Percentiles rank a stretch among this genome's conserved stretches.
phyloP scores from a whole-genome alignment of 2,329 filamentous ascomycete species.

The Exserohilum turcica region DNA sequence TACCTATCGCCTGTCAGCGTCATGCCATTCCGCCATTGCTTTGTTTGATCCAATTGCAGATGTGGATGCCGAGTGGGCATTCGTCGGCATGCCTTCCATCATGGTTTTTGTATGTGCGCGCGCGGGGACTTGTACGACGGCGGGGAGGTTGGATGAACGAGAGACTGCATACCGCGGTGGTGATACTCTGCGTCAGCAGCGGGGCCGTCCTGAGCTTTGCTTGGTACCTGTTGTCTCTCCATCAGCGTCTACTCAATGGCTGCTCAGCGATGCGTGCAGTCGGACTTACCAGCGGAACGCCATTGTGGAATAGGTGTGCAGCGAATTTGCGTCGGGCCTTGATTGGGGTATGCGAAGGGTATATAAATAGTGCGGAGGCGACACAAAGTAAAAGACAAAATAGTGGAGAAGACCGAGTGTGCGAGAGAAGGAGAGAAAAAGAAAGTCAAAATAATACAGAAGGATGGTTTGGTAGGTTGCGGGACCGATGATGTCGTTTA shows the following conservation, averaged over 20 bases:
- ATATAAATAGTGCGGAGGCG: background rate
- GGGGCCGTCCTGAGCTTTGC: conserved; percentile 78
- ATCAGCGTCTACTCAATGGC: conserved; percentile 3
- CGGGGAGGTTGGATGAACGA: background rate
- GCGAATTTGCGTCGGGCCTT: background rate
- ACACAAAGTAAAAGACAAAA: conserved; percentile 1
- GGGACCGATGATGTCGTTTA: conserved; percentile 17
- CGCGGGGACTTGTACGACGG: background rate
- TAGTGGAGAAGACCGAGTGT: conserved; percentile 12
- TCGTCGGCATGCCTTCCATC: background rate
- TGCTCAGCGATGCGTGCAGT: background rate
- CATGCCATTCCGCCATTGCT: background rate
- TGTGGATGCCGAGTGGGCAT: background rate
- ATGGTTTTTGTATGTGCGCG: background rate
- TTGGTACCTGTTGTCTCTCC: conserved; percentile 75
- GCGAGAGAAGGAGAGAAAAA: background rate
- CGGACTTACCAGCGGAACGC: conserved; percentile 15
- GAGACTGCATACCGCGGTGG: conserved; percentile 67
- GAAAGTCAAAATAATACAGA: conserved; percentile 8
- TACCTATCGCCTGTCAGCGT: conserved; percentile 55
- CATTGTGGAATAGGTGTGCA: conserved; percentile 8
- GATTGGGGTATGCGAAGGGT: background rate
- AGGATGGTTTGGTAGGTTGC: conserved; percentile 15
- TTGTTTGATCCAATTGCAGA: background rate
- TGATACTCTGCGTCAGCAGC: conserved; percentile 86